phyloP scores from a whole-genome alignment of 2,329 filamentous ascomycete genomes.

The Pyrenophora tritici-repentis region DNA sequence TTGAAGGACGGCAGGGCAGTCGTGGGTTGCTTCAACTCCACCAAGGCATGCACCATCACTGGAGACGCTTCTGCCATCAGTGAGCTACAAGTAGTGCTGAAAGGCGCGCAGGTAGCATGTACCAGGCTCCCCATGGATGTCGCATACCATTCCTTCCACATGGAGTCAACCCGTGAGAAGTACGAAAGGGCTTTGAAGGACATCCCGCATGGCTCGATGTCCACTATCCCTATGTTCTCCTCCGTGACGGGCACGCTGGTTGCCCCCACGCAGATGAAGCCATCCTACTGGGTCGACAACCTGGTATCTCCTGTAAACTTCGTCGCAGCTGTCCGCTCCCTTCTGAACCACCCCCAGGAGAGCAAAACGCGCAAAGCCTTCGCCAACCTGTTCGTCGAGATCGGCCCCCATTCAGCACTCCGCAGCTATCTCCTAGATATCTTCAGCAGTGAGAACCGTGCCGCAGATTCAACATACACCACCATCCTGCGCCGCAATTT shows the following conservation, averaged over 20 bases:
- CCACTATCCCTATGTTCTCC: constrained; percentile 12
- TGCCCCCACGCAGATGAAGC: not conserved
- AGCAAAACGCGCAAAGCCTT: constrained; percentile 9
- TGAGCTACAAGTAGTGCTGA: constrained; percentile 22
- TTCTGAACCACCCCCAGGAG: constrained; percentile 1
- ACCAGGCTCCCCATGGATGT: constrained; percentile 7
- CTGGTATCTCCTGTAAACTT: constrained; percentile 19
- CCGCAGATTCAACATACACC: not conserved
- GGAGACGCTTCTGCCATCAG: constrained; percentile 50
- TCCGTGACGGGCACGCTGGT: constrained; percentile 10
- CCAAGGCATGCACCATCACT: constrained; percentile 51
- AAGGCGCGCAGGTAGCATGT: constrained; percentile 6
- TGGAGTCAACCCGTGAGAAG: constrained; percentile 25
- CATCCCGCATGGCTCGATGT: not conserved
- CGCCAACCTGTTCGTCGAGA: constrained; percentile 8
- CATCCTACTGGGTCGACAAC: constrained; percentile 18
- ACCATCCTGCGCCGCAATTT: constrained; percentile 3
- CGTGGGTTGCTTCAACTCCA: constrained; percentile 45
- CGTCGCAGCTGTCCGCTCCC: constrained; percentile 3
- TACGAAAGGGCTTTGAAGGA: constrained; percentile 5
- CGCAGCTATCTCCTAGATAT: constrained; percentile 7
- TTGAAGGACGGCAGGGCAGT: constrained; percentile 4
- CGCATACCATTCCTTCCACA: constrained; percentile 53
- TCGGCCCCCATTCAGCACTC: constrained; percentile 13
- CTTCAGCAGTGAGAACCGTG: not conserved